Evolutionary conservation across 768 basidiomycete genomes (phyloP), one percentile per base, ranked within the genome.

Genomic region (Trametes cinnabarina): DNA sequence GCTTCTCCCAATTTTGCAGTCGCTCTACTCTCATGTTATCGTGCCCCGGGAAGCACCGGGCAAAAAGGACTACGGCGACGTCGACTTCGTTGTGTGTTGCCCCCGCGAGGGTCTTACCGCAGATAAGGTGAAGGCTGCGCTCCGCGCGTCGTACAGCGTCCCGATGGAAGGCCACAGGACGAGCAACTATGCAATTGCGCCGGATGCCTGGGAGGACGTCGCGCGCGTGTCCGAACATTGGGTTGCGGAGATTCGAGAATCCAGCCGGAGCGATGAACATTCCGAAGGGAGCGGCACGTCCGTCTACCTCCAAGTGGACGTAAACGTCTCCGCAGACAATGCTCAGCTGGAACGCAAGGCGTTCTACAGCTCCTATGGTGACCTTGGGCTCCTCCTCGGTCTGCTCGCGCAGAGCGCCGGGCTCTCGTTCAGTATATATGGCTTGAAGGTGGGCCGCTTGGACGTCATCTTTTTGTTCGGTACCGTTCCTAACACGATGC

Each of bases 391-490:
- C 81, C 86, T 90, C 15, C 69, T 90, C 47, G 80, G 83, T 10
- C 68, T 85, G 14, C 68, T 89, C 17, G 79, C 76, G 9, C 76
- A 77, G 39, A 80, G 80, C 51, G 71, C 71, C 46, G 83, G 86
- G 3, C 63, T 90, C 3, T 65, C 70, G 2, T 67, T 86, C 0
- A 81, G 82, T 5, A 71, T 70, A 22, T 76, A 81, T 41, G 88
- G 87, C 0, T 68, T 90, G 19, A 86, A 82, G 77, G 87, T 86
- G n/a, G n/a, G n/a, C n/a, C n/a, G n/a, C n/a, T n/a, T n/a, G n/a
- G n/a, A n/a, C n/a, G n/a, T n/a, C n/a, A n/a, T n/a, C n/a, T n/a
- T n/a, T n/a, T n/a, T n/a, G 22, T n/a, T 8, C 20, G 17, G 4
- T 23, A 22, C 23, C 20, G 1, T 4, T 12, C 12, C 12, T 14